Conservation (phyloP, 495 filamentous ascomycete species). For the Glarea lozoyensis region DNA sequence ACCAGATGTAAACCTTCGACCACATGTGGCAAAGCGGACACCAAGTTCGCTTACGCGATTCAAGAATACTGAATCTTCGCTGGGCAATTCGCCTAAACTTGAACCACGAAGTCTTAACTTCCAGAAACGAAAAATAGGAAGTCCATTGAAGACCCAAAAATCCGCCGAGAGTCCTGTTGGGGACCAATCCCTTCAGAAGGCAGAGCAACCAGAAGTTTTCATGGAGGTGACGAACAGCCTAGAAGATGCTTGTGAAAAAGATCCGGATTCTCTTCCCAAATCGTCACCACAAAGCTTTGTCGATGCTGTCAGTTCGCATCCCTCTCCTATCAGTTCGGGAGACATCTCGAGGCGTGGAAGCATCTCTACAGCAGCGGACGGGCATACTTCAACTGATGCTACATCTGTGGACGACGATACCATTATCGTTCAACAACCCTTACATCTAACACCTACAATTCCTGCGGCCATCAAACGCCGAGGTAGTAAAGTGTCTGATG, state of each 20-base stretch:
- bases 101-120: background rate
- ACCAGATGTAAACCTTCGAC: conserved; percentile 20
- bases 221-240: conserved; percentile 5
- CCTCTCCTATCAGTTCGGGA: conserved; percentile 6
- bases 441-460: conserved; percentile 1
- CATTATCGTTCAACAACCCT: conserved; percentile 10
- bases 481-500: background rate
- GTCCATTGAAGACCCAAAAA: background rate
- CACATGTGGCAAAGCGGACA: conserved; percentile 14
- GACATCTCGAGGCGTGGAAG: conserved; percentile 4
- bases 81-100: conserved; percentile 6
- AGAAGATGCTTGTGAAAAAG: conserved; percentile 6
- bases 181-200: too few relatives aligned
- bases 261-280: too few relatives aligned
- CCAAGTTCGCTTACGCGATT: conserved; percentile 14
- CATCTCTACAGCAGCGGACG: conserved; percentile 9
- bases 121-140: background rate
- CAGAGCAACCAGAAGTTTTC: too few relatives aligned
- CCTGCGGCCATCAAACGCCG: conserved; percentile 6
- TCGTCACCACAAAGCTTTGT: conserved; percentile 6
- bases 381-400: conserved; percentile 15
- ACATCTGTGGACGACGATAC: conserved; percentile 22
- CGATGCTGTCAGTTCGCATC: background rate
- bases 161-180: too few relatives aligned
- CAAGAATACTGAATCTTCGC: conserved; percentile 9